Base-by-base conservation (phyloP, 176 grass and related monocot species). In the Alopecurus myosuroides region DNA sequence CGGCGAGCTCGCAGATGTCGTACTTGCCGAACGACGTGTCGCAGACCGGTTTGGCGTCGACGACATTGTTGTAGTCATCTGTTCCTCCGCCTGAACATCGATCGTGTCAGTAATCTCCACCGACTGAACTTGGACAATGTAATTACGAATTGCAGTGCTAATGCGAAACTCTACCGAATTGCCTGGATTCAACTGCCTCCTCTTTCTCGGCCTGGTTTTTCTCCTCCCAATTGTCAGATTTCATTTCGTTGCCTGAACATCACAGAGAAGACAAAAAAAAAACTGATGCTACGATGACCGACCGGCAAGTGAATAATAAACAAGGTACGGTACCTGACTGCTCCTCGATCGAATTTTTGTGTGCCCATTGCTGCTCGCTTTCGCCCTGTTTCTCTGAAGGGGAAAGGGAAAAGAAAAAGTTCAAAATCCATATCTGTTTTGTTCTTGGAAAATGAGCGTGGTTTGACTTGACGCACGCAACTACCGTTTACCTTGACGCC, bases 21-120 rank as follows among this genome's bases (percentile, higher is more conserved):
- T 88, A 90, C 80, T 93, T 93, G 69, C 37, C 81, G 46, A 90
- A 80, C 6, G 88, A 88, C 17, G 78, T 86, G 62, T 93, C 85
- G 72, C 91, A 93, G 28, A 90, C 55, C 20, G 84, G 90, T 35
- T 84, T 92, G 45, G 49, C 11, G 71, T 63, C 9, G 22, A 53
- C 78, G 3, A 81, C 84, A 12, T 84, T 79, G 48, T 85, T 85
- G 36, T 74, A 87, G 28, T 87, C 85, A 46, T 82, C 76, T 1
- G 70, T 71, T 33, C 87, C 77, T 85, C 83, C 78, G 20, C 79
- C 85, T 93, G 80, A n/a, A 74, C 42, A 49, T 49, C 70, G 25
- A 74, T 23, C 60, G 56, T 33, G 31, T 23, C 80, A 57, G 8
- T 17, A 46, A 34, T 41, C 6, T 31, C 6, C 19, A 40, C 1